These are phyloP conservation scores for Geotrichum restrictum DNA, from an alignment of 1,139 yeast species.

Conservation along the genomic window DNA sequence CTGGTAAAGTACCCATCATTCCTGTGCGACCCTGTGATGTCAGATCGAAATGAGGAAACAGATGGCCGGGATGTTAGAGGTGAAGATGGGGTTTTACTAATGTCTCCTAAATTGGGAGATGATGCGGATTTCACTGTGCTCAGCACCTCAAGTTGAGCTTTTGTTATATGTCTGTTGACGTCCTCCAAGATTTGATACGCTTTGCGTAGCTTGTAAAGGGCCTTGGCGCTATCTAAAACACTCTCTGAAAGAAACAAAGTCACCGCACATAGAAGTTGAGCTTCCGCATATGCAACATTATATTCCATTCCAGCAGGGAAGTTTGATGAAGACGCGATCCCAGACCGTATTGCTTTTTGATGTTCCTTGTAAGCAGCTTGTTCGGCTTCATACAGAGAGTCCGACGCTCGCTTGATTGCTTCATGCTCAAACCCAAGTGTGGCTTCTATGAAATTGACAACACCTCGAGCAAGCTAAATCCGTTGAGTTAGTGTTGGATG, in stretches of 20 bases:
- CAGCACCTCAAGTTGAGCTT: background rate
- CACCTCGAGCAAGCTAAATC: conserved; percentile 65
- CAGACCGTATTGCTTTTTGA: conserved; percentile 53
- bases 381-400: conserved; percentile 70
- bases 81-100: conserved; percentile 11
- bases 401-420: conserved; percentile 73
- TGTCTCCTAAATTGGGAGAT: background rate
- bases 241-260: conserved; percentile 62
- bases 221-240: conserved; percentile 79
- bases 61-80: conserved; percentile 8
- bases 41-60: conserved; percentile 3
- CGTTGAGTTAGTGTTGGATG: background rate
- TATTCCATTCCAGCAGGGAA: conserved; percentile 95
- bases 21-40: background rate
- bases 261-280: conserved; percentile 79
- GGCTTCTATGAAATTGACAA: conserved; percentile 84
- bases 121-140: conserved; percentile 1
- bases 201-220: conserved; percentile 74
- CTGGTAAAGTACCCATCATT: conserved; percentile 18
- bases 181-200: conserved; percentile 87
- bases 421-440: conserved; percentile 89
- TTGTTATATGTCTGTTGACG: conserved; percentile 47
- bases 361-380: conserved; percentile 61
- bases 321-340: conserved; percentile 59
- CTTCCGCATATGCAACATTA: conserved; percentile 84